Evolutionary conservation across 2,329 filamentous ascomycete genomes (phyloP).

Genomic region (Cladophialophora exuberans): DNA sequence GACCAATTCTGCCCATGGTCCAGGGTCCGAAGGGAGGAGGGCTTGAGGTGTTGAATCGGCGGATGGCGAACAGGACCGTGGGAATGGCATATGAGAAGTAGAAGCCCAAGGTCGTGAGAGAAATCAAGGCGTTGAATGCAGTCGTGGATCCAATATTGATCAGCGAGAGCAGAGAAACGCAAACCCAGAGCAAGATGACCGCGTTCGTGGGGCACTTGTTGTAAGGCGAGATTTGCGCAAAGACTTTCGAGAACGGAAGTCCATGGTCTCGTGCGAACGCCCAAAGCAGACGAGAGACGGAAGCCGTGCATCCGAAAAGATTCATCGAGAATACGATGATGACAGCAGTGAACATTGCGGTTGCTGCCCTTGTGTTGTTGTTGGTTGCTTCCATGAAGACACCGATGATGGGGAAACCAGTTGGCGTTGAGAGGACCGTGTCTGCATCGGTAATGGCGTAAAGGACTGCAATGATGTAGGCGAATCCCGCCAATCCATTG

Average conservation of each 20-base stretch:
- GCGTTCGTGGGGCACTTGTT: constrained; percentile 30
- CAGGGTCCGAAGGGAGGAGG: constrained; percentile 36
- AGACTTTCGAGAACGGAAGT: constrained; percentile 37
- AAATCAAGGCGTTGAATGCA: constrained; percentile 34
- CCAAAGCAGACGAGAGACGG: constrained; percentile 43
- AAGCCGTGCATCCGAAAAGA: constrained; percentile 36
- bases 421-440: constrained; percentile 44
- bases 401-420: constrained; percentile 54
- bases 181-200: constrained; percentile 29
- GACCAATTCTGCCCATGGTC: constrained; percentile 36
- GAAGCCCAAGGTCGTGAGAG: constrained; percentile 27
- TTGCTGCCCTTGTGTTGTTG: constrained; percentile 47
- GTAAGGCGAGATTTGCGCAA: constrained; percentile 23
- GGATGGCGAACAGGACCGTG: constrained; percentile 21
- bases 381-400: constrained; percentile 53
- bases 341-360: constrained; percentile 46
- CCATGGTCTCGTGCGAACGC: constrained; percentile 50
- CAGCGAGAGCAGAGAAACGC: constrained; percentile 30
- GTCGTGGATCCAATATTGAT: constrained; percentile 34
- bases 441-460: constrained; percentile 49
- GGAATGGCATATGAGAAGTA: constrained; percentile 32
- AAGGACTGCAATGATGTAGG: constrained; percentile 49
- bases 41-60: constrained; percentile 11
- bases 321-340: constrained; percentile 36
- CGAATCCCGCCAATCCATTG: constrained; percentile 53